These are phyloP conservation scores for Venturia pyrina DNA, from an alignment of 2,329 filamentous ascomycete genomes.

Conservation along the genomic window DNA sequence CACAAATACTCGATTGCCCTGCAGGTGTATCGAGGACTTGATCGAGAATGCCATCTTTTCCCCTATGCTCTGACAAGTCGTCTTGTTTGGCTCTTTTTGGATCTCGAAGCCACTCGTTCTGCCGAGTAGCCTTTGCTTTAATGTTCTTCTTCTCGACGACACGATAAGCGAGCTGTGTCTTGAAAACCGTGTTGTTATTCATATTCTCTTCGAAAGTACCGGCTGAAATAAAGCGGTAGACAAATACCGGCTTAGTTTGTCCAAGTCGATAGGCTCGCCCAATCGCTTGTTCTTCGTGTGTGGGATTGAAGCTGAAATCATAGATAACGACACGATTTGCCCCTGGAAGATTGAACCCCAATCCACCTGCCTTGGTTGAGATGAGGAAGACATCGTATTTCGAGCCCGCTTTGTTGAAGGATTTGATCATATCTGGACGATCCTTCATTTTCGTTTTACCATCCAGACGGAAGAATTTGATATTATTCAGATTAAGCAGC, in stretches of 20 bases:
- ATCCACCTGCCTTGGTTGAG: constrained; percentile 71
- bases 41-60: constrained; percentile 7
- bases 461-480: constrained; percentile 52
- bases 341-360: constrained; percentile 73
- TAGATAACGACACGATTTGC: constrained; percentile 83
- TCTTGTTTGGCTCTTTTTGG: background rate
- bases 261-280: constrained; percentile 80
- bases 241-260: constrained; percentile 68
- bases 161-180: constrained; percentile 65
- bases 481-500: constrained; percentile 41
- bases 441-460: constrained; percentile 47
- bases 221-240: constrained; percentile 70
- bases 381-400: constrained; percentile 56
- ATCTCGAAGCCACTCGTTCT: background rate
- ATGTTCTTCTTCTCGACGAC: constrained; percentile 73
- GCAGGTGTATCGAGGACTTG: constrained; percentile 2
- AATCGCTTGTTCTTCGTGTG: constrained; percentile 75
- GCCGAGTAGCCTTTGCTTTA: background rate
- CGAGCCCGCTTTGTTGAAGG: constrained; percentile 50
- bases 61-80: background rate
- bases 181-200: constrained; percentile 69
- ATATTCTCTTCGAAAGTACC: constrained; percentile 72
- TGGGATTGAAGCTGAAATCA: constrained; percentile 73
- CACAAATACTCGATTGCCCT: background rate
- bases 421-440: constrained; percentile 55